These are phyloP conservation scores for Amanita thiersii DNA, from an alignment of 768 basidiomycete species.

Conservation along the genomic window DNA sequence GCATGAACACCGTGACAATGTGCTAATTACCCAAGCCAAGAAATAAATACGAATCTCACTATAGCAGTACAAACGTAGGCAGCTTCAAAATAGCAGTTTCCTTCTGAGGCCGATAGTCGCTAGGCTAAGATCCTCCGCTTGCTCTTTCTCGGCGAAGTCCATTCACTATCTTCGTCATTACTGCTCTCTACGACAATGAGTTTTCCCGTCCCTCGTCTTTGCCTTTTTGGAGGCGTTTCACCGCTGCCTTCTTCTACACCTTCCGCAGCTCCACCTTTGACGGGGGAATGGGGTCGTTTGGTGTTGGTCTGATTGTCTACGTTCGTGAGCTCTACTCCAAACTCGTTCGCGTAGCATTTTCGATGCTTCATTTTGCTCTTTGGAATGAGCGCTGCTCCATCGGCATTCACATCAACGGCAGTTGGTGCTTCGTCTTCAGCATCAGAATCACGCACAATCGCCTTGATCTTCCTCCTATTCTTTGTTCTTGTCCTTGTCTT, in stretches of 20 bases:
- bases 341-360: slow-evolving; percentile 18
- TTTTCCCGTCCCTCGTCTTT: slow-evolving; percentile 16
- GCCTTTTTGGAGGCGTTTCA: slow-evolving; percentile 27
- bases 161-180: slow-evolving; percentile 16
- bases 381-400: slow-evolving; percentile 12
- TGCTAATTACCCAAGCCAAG: too few species aligned
- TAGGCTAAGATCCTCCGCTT: slow-evolving; percentile 1
- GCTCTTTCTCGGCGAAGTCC: slow-evolving; percentile 17
- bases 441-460: slow-evolving; percentile 18
- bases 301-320: slow-evolving; percentile 28
- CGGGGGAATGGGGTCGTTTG: slow-evolving; percentile 20
- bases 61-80: too few species aligned
- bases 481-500: slow-evolving; percentile 28
- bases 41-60: too few species aligned
- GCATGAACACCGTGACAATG: too few species aligned
- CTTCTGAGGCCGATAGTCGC: too few species aligned
- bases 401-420: slow-evolving; percentile 17
- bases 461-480: slow-evolving; percentile 14
- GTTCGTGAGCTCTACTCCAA: slow-evolving; percentile 38
- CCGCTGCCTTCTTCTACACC: slow-evolving; percentile 8
- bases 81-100: too few species aligned
- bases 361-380: slow-evolving; percentile 10
- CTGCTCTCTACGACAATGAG: slow-evolving; percentile 16
- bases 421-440: slow-evolving; percentile 20
- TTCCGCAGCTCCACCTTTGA: not conserved